A percentile compares a stretch with the other conserved stretches of the same genome.
These are phyloP conservation scores for Mortierella sp. DNA, from an alignment of 371 early-diverging fungal genomes.

Conservation along the genomic window DNA sequence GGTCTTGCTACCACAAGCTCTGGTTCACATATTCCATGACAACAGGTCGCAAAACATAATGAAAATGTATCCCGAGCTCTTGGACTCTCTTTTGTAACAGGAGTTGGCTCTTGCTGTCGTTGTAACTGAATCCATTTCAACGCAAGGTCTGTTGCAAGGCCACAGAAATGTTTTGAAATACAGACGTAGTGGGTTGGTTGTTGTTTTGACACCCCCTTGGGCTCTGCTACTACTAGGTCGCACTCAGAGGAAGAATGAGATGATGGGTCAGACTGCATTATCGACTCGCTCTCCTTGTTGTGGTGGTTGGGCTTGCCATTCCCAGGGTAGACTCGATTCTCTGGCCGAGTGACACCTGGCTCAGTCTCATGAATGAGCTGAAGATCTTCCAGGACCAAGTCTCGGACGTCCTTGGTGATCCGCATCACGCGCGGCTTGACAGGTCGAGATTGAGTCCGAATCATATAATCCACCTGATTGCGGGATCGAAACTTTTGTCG, in stretches of 20 bases:
- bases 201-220: conserved; percentile 12
- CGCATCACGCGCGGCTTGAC: conserved; percentile 47
- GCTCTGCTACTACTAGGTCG: conserved; percentile 2
- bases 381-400: conserved; percentile 23
- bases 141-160: conserved; percentile 41
- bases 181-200: conserved; percentile 39
- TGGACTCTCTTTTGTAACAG: not conserved
- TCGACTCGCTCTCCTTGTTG: too few species aligned
- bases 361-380: conserved; percentile 41
- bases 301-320: too few species aligned
- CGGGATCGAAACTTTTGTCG: conserved; percentile 46
- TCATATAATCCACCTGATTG: conserved; percentile 53
- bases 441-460: conserved; percentile 43
- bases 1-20: conserved; percentile 24
- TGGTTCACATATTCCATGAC: conserved; percentile 49
- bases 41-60: conserved; percentile 48
- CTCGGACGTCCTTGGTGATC: conserved; percentile 47
- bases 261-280: too few species aligned
- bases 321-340: not conserved
- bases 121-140: conserved; percentile 33
- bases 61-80: conserved; percentile 25
- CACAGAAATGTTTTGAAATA: conserved; percentile 48
- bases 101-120: not conserved
- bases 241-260: too few species aligned
- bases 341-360: conserved; percentile 32